A percentile compares a stretch with the other conserved stretches of the same genome.
Conservation (phyloP, 73 alveolate species). For the Symbiodinium natans region DNA sequence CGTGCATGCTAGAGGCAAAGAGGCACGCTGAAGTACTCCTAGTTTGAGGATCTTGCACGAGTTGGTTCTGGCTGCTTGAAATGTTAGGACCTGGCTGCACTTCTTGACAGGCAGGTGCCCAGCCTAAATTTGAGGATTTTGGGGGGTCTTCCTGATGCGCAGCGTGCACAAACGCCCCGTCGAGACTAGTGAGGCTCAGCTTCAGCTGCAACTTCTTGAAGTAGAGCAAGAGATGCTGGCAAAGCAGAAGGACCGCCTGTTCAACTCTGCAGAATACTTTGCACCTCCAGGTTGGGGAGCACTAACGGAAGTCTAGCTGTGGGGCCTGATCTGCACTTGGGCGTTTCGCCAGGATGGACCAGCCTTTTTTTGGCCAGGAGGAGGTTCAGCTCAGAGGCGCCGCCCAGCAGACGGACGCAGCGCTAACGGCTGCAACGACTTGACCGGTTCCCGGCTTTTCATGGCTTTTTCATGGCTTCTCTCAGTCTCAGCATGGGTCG, state of each 20-base stretch:
- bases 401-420: not conserved
- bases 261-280: too few relatives aligned
- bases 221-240: not conserved
- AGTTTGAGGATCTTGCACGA: not conserved
- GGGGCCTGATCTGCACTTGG: too few relatives aligned
- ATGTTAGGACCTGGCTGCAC: not conserved
- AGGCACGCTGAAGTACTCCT: not conserved
- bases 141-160: too few relatives aligned
- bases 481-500: not conserved
- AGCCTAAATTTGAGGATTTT: too few relatives aligned
- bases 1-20: not conserved
- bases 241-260: not conserved
- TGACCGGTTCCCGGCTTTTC: not conserved
- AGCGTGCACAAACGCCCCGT: too few relatives aligned
- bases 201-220: not conserved
- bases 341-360: too few relatives aligned
- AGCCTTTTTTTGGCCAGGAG: not conserved
- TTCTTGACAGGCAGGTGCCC: slow-evolving; percentile 2
- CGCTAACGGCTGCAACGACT: not conserved
- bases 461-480: not conserved
- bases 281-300: too few relatives aligned
- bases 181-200: not conserved
- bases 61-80: not conserved
- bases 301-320: too few relatives aligned
- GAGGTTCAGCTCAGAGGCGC: not conserved